phyloP scores from a whole-genome alignment of 495 filamentous ascomycete species.

The Penicillium robsamsonii region DNA sequence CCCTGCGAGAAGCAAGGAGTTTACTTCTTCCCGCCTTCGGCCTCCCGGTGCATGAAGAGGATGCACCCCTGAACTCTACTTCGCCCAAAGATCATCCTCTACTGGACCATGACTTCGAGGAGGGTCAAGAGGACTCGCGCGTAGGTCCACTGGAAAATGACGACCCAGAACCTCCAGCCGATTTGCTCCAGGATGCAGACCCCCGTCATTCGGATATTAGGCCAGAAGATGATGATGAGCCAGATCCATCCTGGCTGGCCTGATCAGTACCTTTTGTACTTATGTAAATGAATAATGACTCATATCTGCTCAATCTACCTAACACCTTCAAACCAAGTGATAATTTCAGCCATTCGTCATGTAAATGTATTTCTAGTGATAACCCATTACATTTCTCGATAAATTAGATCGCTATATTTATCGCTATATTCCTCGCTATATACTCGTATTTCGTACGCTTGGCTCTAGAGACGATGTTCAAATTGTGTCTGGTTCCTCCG shows the following conservation, averaged over 20 bases:
- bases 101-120: background rate
- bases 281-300: background rate
- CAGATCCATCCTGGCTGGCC: constrained; percentile 49
- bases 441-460: background rate
- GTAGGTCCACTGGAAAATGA: constrained; percentile 28
- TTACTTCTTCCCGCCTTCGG: constrained; percentile 54
- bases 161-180: constrained; percentile 40
- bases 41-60: constrained; percentile 16
- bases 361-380: background rate
- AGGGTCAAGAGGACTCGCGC: constrained; percentile 1
- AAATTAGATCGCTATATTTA: background rate
- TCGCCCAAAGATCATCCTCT: constrained; percentile 9
- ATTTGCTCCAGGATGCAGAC: constrained; percentile 37
- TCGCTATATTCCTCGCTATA: background rate
- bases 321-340: background rate
- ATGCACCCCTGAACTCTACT: constrained; percentile 6
- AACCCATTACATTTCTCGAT: background rate
- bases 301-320: background rate
- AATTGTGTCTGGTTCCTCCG: background rate
- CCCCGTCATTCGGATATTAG: constrained; percentile 26
- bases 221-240: constrained; percentile 49
- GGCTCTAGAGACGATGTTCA: background rate
- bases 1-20: constrained; percentile 65
- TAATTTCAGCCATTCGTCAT: background rate
- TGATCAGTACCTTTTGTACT: constrained; percentile 18